phyloP scores from a whole-genome alignment of 805 yeast genomes.

The Metschnikowia vanudenii region DNA sequence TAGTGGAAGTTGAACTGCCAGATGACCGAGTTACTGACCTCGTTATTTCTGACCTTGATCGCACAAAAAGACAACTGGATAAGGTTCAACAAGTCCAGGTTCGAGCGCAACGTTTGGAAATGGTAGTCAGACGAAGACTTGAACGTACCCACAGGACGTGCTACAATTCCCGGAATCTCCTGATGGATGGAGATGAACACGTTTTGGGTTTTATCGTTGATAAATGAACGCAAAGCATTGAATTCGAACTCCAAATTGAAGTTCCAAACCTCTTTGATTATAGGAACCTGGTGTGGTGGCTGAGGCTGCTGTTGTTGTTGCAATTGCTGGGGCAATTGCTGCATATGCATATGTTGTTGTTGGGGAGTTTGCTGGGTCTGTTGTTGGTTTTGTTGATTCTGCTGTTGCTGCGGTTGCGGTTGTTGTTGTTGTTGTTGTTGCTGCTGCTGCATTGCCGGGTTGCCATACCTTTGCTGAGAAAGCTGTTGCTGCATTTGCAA shows the following conservation, averaged over 20 bases:
- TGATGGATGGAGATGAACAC: slow-evolving; percentile 72
- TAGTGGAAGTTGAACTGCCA: slow-evolving; percentile 96
- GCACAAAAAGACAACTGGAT: slow-evolving; percentile 64
- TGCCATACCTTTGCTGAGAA: slow-evolving; percentile 21
- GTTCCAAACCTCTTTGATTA: slow-evolving; percentile 72
- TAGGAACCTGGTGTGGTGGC: slow-evolving; percentile 35
- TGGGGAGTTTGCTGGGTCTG: slow-evolving; percentile 5
- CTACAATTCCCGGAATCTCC: slow-evolving; percentile 94
- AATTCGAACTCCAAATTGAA: slow-evolving; percentile 68
- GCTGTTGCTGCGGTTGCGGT: too few species aligned
- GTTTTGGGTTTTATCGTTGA: slow-evolving; percentile 46
- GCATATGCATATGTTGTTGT: slow-evolving; percentile 31
- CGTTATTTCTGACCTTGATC: slow-evolving; percentile 36
- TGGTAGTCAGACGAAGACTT: slow-evolving; percentile 89
- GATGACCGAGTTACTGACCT: slow-evolving; percentile 65
- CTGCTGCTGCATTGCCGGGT: slow-evolving; percentile 7
- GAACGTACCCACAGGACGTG: slow-evolving; percentile 93
- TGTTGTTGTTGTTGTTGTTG: slow-evolving; percentile 16
- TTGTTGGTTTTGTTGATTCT: too few species aligned
- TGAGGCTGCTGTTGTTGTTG: slow-evolving; percentile 14
- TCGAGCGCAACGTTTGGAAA: slow-evolving; percentile 90
- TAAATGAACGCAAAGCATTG: slow-evolving; percentile 55
- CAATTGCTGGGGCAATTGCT: slow-evolving; percentile 11
- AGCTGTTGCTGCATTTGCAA: slow-evolving; percentile 31
- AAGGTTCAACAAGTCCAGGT: slow-evolving; percentile 81